Evolutionary conservation across 352 stramenopile species (phyloP).

Genomic region (Pythium coloratum): DNA sequence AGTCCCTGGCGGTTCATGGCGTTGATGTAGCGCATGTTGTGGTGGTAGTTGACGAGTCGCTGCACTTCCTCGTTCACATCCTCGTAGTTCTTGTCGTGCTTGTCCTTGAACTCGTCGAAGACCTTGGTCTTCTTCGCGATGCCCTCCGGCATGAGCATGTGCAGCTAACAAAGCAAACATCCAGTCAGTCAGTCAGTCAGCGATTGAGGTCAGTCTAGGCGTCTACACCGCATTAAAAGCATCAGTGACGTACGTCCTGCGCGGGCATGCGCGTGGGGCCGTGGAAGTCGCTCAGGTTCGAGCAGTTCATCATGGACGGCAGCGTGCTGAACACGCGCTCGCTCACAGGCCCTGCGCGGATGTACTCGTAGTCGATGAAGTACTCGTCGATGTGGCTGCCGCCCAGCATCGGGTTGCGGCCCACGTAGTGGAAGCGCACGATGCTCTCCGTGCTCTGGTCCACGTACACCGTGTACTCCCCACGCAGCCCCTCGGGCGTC

Average conservation of each 20-base stretch:
- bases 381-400: slow-evolving; percentile 91
- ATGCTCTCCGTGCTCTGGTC: slow-evolving; percentile 70
- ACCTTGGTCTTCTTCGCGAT: slow-evolving; percentile 47
- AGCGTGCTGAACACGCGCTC: slow-evolving; percentile 68
- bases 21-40: slow-evolving; percentile 87
- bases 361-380: slow-evolving; percentile 87
- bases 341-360: slow-evolving; percentile 67
- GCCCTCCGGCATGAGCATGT: slow-evolving; percentile 82
- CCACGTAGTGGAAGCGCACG: slow-evolving; percentile 86
- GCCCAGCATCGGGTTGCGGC: slow-evolving; percentile 82
- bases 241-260: slow-evolving; percentile 56
- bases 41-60: slow-evolving; percentile 69
- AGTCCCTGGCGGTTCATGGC: slow-evolving; percentile 81
- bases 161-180: slow-evolving; percentile 47
- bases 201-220: neutral
- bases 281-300: slow-evolving; percentile 50
- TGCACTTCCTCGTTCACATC: slow-evolving; percentile 44
- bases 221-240: slow-evolving; percentile 1
- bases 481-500: slow-evolving; percentile 63
- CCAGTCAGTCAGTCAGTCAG: slow-evolving; percentile 11
- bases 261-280: slow-evolving; percentile 53
- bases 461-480: slow-evolving; percentile 88
- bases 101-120: slow-evolving; percentile 68
- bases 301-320: slow-evolving; percentile 83
- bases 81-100: slow-evolving; percentile 63